A percentile compares a stretch with the other conserved stretches of the same genome.
Conservation (phyloP, 768 basidiomycete species). For the Xerocomellus amylosporus region DNA sequence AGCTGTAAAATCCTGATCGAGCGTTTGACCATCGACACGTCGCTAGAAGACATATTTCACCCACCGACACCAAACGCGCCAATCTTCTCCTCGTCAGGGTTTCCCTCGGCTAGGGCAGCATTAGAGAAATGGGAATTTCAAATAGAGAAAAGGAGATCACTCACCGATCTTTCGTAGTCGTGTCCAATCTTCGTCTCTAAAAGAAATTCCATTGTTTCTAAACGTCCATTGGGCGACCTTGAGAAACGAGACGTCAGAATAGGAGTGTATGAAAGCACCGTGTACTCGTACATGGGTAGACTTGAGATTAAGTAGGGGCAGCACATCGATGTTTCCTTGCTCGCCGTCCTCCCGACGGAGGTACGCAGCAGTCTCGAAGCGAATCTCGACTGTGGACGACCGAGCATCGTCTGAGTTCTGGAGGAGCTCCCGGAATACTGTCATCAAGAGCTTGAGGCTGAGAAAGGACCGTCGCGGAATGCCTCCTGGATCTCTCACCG, state of each 20-base stretch:
- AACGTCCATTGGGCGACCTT: neutral
- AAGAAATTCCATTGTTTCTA: neutral
- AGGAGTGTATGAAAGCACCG: neutral
- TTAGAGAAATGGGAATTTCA: no score
- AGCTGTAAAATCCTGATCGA: slow-evolving; percentile 61
- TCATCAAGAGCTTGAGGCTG: neutral
- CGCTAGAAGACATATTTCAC: neutral
- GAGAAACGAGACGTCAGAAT: neutral
- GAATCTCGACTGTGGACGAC: no score
- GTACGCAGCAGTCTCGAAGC: slow-evolving; percentile 22
- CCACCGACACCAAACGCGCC: slow-evolving; percentile 23
- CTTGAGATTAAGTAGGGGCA: slow-evolving; percentile 60
- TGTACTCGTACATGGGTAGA: slow-evolving; percentile 48
- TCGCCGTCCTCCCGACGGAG: slow-evolving; percentile 28
- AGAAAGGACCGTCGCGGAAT: neutral
- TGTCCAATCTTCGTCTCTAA: neutral
- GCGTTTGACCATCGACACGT: no score
- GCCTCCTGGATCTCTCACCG: slow-evolving; percentile 32
- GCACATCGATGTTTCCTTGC: slow-evolving; percentile 4
- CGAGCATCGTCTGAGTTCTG: no score
- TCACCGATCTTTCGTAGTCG: no score
- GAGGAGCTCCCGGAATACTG: no score
- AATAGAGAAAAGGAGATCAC: slow-evolving; percentile 27
- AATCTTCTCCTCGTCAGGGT: slow-evolving; percentile 24
- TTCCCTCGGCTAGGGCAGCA: slow-evolving; percentile 15